Base-by-base conservation (phyloP, 2,329 filamentous ascomycete species). In the Magnaporthiopsis incrustans region DNA sequence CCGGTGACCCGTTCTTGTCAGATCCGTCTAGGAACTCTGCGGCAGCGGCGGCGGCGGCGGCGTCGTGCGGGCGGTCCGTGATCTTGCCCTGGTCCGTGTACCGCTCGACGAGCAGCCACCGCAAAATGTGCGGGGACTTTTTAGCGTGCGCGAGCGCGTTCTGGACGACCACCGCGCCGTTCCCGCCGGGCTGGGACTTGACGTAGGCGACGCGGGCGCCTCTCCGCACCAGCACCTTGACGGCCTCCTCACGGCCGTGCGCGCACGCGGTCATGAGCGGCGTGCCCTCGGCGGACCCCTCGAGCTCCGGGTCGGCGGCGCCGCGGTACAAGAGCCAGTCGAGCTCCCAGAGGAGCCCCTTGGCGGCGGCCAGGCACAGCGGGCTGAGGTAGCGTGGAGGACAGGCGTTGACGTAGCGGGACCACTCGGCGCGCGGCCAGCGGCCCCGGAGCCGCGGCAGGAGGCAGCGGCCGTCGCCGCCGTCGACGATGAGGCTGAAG, bases 251-350 rank as follows among this genome's bases (percentile, higher is more conserved):
- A 3, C 64, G 30, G 2, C 67, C 66, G 14, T 58, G 62, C 7
- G 44, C 15, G 50, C 67, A 68, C 2, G 68, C 67, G 7, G 58
- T 30, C 66, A 69, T 68, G 33, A 68, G 65, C 22, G 68, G 63
- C 32, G 65, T 68, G 15, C 68, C 68, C 50, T 67, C 65, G 2
- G 22, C 26, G 3, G 63, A 53, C 8, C 66, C 67, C 57, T 63
- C 61, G 57, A 60, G 27, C 32, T 68, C 66, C 27, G 64, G 7
- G 4, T 64, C 60, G 18, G 67, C 68, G 1, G 65, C 65, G 38
- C 63, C 32, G 7, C 30, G 26, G 4, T 66, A 30, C 8, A 69
- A 64, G 8, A 67, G 57, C 27, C 35, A 38, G 26, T 57, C 32
- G 4, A 57, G n/a, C 26, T 22, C 25, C 59, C 59, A n/a, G 44